Base-by-base conservation (phyloP, 495 filamentous ascomycete species). In the Podospora fimiseda region DNA sequence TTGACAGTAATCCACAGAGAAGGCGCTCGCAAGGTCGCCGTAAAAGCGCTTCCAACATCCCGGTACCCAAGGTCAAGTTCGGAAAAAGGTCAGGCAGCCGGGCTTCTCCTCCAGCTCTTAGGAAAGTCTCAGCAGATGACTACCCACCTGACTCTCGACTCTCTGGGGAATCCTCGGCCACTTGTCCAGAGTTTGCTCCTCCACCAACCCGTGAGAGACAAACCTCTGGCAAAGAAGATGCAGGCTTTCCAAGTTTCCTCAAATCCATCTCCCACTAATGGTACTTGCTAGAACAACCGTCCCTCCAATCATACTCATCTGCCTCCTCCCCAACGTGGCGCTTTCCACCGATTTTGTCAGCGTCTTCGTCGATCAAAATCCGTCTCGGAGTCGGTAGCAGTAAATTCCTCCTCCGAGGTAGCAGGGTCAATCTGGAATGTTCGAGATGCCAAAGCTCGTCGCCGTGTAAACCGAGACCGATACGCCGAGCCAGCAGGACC, bases 361-460 rank as follows among this genome's bases (percentile, higher is more conserved):
- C 45, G 15, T 22, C 39, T 52, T 11, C 51, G 40, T 15, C 41
- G 60, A 16, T 62, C 60, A 2, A 54, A 58, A 24, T 58, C 59
- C n/a, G 37, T 56, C 8, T 56, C 53, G n/a, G 20, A 46, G 20
- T 11, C 33, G n/a, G n/a, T n/a, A n/a, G n/a, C n/a, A n/a, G n/a
- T n/a, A 14, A 23, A 24, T n/a, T 14, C n/a, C 13, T 16, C 18
- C 7, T 23, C 43, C 19, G 50, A 56, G 9, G 33, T n/a, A 5
- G 11, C 27, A 33, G 27, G 11, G n/a, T n/a, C n/a, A 33, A 33
- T 33, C 5, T 5, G 27, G 27, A 5, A 19, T 6, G 24, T n/a
- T n/a, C 48, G 15, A 13, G 39, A 48, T 21, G 41, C 21, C 0
- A 48, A 37, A 40, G 48, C 40, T n/a, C 56, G 60, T 3, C 53